Conservation (phyloP, 2,329 filamentous ascomycete species). For the Scopulariopsis brevicaulis region DNA sequence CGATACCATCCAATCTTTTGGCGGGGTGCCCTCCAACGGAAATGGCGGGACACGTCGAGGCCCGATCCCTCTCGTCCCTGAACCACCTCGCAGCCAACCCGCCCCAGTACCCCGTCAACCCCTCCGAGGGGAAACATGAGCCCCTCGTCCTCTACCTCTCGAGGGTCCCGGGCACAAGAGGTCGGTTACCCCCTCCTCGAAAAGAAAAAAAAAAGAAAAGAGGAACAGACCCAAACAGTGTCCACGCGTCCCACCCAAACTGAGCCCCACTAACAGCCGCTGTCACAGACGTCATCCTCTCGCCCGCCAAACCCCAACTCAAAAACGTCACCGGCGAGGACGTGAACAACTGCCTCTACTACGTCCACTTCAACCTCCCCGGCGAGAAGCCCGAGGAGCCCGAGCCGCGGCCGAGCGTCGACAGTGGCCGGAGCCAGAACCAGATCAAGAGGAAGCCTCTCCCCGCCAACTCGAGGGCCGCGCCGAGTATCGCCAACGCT, state of each 20-base stretch:
- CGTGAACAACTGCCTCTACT: slow-evolving; percentile 81
- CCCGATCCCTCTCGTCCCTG: slow-evolving; percentile 69
- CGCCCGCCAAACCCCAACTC: slow-evolving; percentile 75
- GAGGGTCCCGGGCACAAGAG: slow-evolving; percentile 80
- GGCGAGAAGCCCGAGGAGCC: slow-evolving; percentile 8
- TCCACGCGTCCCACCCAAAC: slow-evolving; percentile 7
- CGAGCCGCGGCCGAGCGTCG: slow-evolving; percentile 29
- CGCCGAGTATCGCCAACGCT: slow-evolving; percentile 2
- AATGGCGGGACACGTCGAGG: slow-evolving; percentile 38
- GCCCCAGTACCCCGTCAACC: slow-evolving; percentile 72
- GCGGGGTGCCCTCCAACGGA: not conserved
- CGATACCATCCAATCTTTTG: not conserved
- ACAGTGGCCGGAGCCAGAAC: slow-evolving; percentile 26
- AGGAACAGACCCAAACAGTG: not conserved
- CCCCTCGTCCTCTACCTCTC: slow-evolving; percentile 84
- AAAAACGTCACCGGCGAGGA: slow-evolving; percentile 86
- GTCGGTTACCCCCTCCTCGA: slow-evolving; percentile 30
- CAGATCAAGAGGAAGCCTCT: slow-evolving; percentile 42
- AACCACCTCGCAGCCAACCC: slow-evolving; percentile 77
- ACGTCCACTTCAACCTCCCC: slow-evolving; percentile 50
- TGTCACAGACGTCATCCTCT: slow-evolving; percentile 75
- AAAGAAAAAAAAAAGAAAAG: too few relatives aligned
- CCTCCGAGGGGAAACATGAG: slow-evolving; percentile 55
- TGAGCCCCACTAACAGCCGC: slow-evolving; percentile 6
- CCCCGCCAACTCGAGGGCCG: slow-evolving; percentile 19